A percentile compares a stretch with the other conserved stretches of the same genome.
Evolutionary conservation across 1,139 yeast species (phyloP).

Genomic region (Hansenula sp.): DNA sequence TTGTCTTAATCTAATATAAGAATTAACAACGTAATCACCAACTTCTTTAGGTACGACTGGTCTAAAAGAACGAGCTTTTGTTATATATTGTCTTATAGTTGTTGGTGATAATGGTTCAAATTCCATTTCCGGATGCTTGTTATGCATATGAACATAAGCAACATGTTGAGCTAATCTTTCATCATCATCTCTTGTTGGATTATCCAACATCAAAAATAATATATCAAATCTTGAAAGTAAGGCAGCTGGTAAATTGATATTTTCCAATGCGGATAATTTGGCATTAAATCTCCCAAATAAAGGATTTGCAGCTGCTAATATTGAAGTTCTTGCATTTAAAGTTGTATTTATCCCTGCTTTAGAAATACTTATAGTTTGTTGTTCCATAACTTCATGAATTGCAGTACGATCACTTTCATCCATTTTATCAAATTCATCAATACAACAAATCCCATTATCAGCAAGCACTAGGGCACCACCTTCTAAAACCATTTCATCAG

Average conservation of each 20-base stretch:
- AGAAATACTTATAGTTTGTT: constrained; percentile 94
- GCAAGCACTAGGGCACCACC: constrained; percentile 98
- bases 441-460: constrained; percentile 97
- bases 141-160: constrained; percentile 92
- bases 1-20: constrained; percentile 89
- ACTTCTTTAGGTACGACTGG: constrained; percentile 88
- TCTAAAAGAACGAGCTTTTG: constrained; percentile 79
- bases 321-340: constrained; percentile 91
- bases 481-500: constrained; percentile 97
- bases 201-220: constrained; percentile 80
- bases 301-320: constrained; percentile 98
- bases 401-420: constrained; percentile 97
- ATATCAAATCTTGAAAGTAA: constrained; percentile 92
- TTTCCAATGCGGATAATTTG: constrained; percentile 85
- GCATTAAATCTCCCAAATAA: constrained; percentile 94
- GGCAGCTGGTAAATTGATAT: constrained; percentile 96
- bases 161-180: constrained; percentile 90
- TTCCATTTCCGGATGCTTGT: constrained; percentile 75
- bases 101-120: constrained; percentile 75
- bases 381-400: constrained; percentile 99
- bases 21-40: constrained; percentile 82
- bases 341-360: constrained; percentile 98
- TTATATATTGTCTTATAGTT: constrained; percentile 83
- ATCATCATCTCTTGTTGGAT: constrained; percentile 77
- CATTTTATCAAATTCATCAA: constrained; percentile 99